These are phyloP conservation scores for Trichodelitschia bisporula DNA, from an alignment of 495 filamentous ascomycete species.

Conservation along the genomic window DNA sequence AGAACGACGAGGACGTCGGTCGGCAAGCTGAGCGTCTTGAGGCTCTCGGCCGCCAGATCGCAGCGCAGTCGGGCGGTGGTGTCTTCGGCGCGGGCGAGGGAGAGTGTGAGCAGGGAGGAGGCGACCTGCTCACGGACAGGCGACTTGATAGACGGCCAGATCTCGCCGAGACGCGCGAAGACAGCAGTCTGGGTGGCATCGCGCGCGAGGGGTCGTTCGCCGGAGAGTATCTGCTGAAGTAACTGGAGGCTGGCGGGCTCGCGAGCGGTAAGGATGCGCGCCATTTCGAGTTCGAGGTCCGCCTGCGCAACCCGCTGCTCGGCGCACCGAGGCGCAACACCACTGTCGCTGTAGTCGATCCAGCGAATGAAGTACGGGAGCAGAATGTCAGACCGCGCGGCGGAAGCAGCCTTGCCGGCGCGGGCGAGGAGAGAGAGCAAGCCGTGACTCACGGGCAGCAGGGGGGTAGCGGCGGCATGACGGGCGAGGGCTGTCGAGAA, in stretches of 20 bases:
- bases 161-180: slow-evolving; percentile 30
- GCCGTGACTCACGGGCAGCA: slow-evolving; percentile 37
- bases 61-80: neutral
- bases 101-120: slow-evolving; percentile 31
- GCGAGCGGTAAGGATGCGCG: slow-evolving; percentile 36
- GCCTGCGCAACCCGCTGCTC: slow-evolving; percentile 34
- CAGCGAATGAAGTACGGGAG: slow-evolving; percentile 44
- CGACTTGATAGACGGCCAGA: slow-evolving; percentile 47
- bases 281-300: slow-evolving; percentile 31
- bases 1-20: slow-evolving; percentile 44
- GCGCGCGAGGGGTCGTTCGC: too few species aligned
- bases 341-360: slow-evolving; percentile 22
- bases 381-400: slow-evolving; percentile 41
- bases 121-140: slow-evolving; percentile 33
- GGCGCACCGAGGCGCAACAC: slow-evolving; percentile 21
- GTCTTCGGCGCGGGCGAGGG: slow-evolving; percentile 11
- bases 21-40: slow-evolving; percentile 41
- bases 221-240: too few species aligned
- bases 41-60: slow-evolving; percentile 22
- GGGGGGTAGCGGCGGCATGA: slow-evolving; percentile 41
- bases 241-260: slow-evolving; percentile 39
- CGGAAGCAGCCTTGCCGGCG: slow-evolving; percentile 38
- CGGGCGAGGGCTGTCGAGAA: too few species aligned
- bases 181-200: too few species aligned
- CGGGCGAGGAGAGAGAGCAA: slow-evolving; percentile 47